phyloP scores from a whole-genome alignment of 2,329 filamentous ascomycete species.

The Colletotrichum somersetense region DNA sequence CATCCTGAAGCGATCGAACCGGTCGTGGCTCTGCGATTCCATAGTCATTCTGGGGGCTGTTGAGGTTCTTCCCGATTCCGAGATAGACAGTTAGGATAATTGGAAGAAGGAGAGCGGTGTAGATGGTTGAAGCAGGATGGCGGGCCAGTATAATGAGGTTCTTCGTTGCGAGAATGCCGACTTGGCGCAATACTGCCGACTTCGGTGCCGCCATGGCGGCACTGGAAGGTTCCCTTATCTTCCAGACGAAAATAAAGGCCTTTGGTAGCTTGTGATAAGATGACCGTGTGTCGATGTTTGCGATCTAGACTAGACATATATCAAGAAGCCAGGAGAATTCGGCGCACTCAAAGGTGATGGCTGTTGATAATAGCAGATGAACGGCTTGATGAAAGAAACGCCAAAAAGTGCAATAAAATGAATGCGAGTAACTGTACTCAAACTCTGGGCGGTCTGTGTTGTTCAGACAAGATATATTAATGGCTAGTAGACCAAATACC shows the following conservation, averaged over 20 bases:
- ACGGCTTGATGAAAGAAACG: background rate
- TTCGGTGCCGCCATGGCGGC: constrained; percentile 22
- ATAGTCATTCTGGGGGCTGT: constrained; percentile 80
- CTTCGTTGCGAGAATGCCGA: constrained; percentile 71
- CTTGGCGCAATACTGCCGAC: constrained; percentile 57
- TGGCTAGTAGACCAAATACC: background rate
- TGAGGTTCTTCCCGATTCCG: constrained; percentile 83
- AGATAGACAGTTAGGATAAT: constrained; percentile 70
- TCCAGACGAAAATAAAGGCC: background rate
- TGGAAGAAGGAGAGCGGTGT: constrained; percentile 71
- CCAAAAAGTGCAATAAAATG: background rate
- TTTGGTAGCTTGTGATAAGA: no score
- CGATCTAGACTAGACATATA: accelerated
- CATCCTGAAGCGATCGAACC: constrained; percentile 68
- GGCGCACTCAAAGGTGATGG: background rate
- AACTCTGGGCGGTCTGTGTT: background rate
- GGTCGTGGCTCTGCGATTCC: constrained; percentile 75
- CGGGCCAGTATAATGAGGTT: constrained; percentile 70
- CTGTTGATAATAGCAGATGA: background rate
- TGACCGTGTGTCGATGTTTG: background rate
- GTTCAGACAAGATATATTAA: background rate
- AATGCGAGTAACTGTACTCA: background rate
- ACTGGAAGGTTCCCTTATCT: accelerated
- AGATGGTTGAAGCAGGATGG: constrained; percentile 63
- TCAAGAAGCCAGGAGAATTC: background rate